Evolutionary conservation across 140 eudicot genomes (phyloP).

Genomic region (Anethum foeniculum): DNA sequence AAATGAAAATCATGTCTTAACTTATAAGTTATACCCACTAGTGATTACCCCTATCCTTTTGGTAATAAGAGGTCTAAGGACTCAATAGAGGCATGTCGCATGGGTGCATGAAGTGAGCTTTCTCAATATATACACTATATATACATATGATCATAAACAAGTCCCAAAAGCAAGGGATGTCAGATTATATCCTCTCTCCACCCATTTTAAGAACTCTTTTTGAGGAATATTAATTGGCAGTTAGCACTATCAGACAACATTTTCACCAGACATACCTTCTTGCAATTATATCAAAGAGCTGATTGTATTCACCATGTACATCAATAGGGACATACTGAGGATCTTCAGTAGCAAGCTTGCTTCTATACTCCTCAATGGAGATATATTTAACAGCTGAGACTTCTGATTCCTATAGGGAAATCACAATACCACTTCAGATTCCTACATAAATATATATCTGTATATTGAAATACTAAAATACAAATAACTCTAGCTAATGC

Average conservation of each 20-base stretch:
- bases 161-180: background rate
- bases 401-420: conserved; percentile 65
- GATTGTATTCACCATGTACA: conserved; percentile 70
- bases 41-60: background rate
- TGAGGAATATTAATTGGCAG: conserved; percentile 4
- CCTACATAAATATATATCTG: background rate
- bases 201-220: background rate
- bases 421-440: conserved; percentile 16
- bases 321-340: conserved; percentile 66
- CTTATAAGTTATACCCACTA: background rate
- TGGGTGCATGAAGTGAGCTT: background rate
- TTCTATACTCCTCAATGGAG: conserved; percentile 62
- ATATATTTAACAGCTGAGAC: conserved; percentile 94
- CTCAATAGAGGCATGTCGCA: background rate
- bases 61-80: background rate
- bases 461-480: background rate
- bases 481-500: background rate
- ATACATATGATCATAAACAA: background rate
- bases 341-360: conserved; percentile 55
- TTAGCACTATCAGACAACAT: background rate
- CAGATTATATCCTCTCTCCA: background rate
- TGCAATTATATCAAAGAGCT: conserved; percentile 58
- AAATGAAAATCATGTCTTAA: background rate
- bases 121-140: background rate
- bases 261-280: conserved; percentile 43